Conservation (phyloP, 2,329 filamentous ascomycete species). For the Chalaropsis ovoidea region DNA sequence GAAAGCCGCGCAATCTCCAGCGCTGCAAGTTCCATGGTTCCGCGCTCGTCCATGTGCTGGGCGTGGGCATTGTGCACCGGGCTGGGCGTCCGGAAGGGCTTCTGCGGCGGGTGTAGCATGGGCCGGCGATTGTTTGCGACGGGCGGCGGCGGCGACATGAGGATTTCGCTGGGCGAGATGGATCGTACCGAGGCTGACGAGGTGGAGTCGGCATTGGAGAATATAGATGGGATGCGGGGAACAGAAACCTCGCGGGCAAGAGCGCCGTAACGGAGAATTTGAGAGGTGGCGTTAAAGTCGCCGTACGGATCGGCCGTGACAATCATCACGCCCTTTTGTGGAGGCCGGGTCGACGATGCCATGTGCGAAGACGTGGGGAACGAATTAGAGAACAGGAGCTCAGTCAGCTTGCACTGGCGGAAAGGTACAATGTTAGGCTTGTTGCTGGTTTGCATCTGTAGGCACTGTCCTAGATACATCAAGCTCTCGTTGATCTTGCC, state of each 20-base stretch:
- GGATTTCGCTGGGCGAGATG: constrained; percentile 11
- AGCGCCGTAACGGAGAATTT: constrained; percentile 89
- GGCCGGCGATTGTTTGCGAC: constrained; percentile 9
- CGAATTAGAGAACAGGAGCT: constrained; percentile 78
- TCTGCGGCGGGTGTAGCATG: constrained; percentile 10
- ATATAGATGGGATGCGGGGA: constrained; percentile 74
- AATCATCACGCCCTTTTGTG: constrained; percentile 89
- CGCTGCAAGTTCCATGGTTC: constrained; percentile 73
- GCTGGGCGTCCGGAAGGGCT: constrained; percentile 17
- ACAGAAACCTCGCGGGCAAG: constrained; percentile 88
- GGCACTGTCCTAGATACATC: constrained; percentile 95
- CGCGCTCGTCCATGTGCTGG: constrained; percentile 40
- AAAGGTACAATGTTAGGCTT: constrained; percentile 71
- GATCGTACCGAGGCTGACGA: constrained; percentile 17
- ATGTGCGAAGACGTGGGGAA: constrained; percentile 56
- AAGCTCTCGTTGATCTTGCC: constrained; percentile 97
- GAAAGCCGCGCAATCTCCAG: constrained; percentile 70
- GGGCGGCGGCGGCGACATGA: constrained; percentile 16
- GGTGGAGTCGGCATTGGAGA: constrained; percentile 30
- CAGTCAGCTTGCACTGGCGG: constrained; percentile 75
- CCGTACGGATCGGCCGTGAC: constrained; percentile 87
- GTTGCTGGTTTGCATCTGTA: constrained; percentile 84
- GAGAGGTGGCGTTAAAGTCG: constrained; percentile 93
- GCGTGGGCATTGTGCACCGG: constrained; percentile 28
- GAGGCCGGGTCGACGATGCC: constrained; percentile 43